Percentiles rank a stretch among this genome's conserved stretches.
Evolutionary conservation across 257 asterid species (phyloP).

Genomic region (Solanum verrucosum): DNA sequence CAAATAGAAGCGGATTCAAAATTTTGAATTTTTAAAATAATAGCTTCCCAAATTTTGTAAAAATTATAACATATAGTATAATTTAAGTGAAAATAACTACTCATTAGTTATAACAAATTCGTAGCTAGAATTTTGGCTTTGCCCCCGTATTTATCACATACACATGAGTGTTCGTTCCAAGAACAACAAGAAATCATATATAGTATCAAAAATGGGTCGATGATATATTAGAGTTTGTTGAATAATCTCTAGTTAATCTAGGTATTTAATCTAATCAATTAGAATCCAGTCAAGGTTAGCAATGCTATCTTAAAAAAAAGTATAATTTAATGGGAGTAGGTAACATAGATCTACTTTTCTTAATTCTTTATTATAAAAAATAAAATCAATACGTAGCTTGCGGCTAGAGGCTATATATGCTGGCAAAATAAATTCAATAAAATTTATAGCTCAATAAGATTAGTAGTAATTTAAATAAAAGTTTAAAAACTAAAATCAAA

Average conservation of each 20-base stretch:
- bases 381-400: background rate
- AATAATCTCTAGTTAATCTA: background rate
- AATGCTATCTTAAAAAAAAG: background rate
- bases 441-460: background rate
- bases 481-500: background rate
- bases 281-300: background rate
- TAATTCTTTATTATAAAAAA: too few species aligned
- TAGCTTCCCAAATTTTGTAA: accelerated
- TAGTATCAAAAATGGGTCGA: background rate
- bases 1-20: too few species aligned
- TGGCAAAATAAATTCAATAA: background rate
- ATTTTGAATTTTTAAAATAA: too few species aligned
- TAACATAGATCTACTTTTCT: background rate
- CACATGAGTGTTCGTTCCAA: too few species aligned
- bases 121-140: too few species aligned
- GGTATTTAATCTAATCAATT: too few species aligned
- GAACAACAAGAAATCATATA: too few species aligned
- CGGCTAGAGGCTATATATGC: background rate
- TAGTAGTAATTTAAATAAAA: background rate
- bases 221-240: background rate
- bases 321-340: background rate
- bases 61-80: too few species aligned
- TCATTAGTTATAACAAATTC: too few species aligned
- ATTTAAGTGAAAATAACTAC: too few species aligned
- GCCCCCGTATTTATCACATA: too few species aligned